Conservation (phyloP, 2,329 filamentous ascomycete genomes). For the Alternaria sp. region DNA sequence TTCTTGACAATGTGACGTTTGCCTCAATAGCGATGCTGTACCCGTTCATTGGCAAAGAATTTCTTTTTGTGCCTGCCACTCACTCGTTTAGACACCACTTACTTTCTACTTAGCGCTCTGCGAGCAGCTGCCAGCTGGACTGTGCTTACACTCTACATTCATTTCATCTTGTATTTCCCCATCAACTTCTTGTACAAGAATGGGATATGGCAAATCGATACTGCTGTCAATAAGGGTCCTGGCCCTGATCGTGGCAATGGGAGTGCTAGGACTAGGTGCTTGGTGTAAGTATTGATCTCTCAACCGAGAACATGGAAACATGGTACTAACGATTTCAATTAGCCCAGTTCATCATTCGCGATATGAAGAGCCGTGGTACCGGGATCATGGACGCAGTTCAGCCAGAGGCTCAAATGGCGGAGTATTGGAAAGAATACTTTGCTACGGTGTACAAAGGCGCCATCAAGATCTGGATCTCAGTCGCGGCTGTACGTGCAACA, state of each 20-base stretch:
- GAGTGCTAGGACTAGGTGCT: slow-evolving; percentile 28
- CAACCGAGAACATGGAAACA: not conserved
- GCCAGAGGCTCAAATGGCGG: slow-evolving; percentile 13
- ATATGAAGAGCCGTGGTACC: slow-evolving; percentile 27
- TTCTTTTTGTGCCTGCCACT: slow-evolving; percentile 12
- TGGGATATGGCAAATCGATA: slow-evolving; percentile 23
- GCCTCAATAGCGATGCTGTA: slow-evolving; percentile 10
- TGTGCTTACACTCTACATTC: slow-evolving; percentile 19
- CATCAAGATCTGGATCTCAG: slow-evolving; percentile 33
- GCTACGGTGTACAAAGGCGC: slow-evolving; percentile 13
- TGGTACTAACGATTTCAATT: not conserved
- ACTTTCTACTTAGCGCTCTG: slow-evolving; percentile 31
- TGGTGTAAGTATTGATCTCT: slow-evolving; percentile 27
- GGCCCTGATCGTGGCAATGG: slow-evolving; percentile 28
- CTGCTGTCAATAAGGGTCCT: slow-evolving; percentile 29
- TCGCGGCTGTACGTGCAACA: slow-evolving; percentile 29
- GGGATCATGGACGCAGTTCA: slow-evolving; percentile 18
- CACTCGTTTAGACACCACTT: slow-evolving; percentile 13
- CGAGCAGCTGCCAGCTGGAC: slow-evolving; percentile 37
- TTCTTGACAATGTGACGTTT: not conserved
- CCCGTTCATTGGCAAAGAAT: not conserved
- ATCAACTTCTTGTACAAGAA: slow-evolving; percentile 12
- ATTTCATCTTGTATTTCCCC: slow-evolving; percentile 3
- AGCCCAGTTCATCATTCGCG: slow-evolving; percentile 30
- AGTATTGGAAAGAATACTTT: slow-evolving; percentile 32